Evolutionary conservation across 768 basidiomycete genomes (phyloP), one percentile per base, ranked within the genome.

Genomic region (Psilocybe subaeruginosa): DNA sequence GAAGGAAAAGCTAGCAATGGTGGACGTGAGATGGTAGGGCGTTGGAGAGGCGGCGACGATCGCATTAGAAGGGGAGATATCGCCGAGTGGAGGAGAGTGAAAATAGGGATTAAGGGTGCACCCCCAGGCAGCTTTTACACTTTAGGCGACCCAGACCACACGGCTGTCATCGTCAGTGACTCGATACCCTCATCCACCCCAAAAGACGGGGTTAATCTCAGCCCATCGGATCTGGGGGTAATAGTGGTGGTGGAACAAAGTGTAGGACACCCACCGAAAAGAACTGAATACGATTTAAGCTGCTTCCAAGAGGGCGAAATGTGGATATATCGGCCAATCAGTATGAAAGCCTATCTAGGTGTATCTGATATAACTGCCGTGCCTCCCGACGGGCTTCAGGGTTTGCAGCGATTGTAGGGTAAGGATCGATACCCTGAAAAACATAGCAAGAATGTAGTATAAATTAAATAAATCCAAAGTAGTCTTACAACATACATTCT

Each of bases 241-340:
- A 63, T 86, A 61, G 79, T 79, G 62, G 85, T 87, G 11, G 76
- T 85, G 17, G 85, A 87, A 65, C 85, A 87, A 68, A 79, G 80
- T 45, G 72, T 77, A 27, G 77, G 78, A 3, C 68, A 67, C 33
- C 74, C 74, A 16, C 85, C 85, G 33, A 63, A 69, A 58, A 65
- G 75, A 43, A 64, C 62, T 41, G 76, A 70, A 16, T 86, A 85
- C 66, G 78, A 81, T 61, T 69, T 86, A 59, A 67, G 67, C 19
- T 70, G 70, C 48, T 69, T 87, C 55, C 73, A 77, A 62, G 71
- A 77, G 63, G 85, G 85, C 3, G 83, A 85, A 69, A 70, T 86
- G 57, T 85, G 85, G 85, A 79, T 86, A 30, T 86, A 85, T 64
- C 68, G 85, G 39, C 84, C 84, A 5, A 75, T 84, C 30, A 66